Evolutionary conservation across 768 basidiomycete genomes (phyloP), one percentile per base, ranked within the genome.

Genomic region (Lentinula lateritia): DNA sequence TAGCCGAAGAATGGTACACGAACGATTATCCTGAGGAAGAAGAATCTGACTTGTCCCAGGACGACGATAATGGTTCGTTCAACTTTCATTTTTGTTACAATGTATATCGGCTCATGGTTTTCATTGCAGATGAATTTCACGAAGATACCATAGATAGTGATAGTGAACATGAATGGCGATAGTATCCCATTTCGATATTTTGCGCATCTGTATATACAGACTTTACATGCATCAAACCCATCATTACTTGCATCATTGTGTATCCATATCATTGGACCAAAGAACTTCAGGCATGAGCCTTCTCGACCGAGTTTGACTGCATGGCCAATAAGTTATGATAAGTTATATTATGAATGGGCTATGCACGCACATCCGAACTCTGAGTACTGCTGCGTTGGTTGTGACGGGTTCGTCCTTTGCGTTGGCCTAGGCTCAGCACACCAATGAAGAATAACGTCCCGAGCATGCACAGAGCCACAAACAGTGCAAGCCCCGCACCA

Each of bases 1-100:
- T 66, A 92, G 90, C 87, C 16, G 90, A 93, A 71, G 90, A 90
- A 64, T 91, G 87, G 67, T 92, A 91, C 73, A 90, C 83, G 67
- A 93, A 93, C 62, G 90, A 93, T 68, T 93, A 93, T 65, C 90
- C 90, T 5, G 89, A 91, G 32, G 90, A 87, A 53, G 84, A 86
- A 42, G 74, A 78, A 28, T 73, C 75, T 9, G 65, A 63, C 18
- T 67, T 67, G 32, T 68, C 74, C 2, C 76, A 75, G 23, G 74
- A 71, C 16, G 76, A 76, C 36, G 73, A 72, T 45, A 79, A 76
- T 68, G 78, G 76, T 76, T 64, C 13, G 35, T 18, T 5, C n/a
- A 34, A 35, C 3, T 50, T 28, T 56, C 32, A 50, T 39, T 42
- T 23, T 20, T 48, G 18, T 48, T 57, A 12, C 58, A 61, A 20